A percentile compares a stretch with the other conserved stretches of the same genome.
Evolutionary conservation across 345 rosid genomes (phyloP).

Genomic region (Leavenworthia alabamica): DNA sequence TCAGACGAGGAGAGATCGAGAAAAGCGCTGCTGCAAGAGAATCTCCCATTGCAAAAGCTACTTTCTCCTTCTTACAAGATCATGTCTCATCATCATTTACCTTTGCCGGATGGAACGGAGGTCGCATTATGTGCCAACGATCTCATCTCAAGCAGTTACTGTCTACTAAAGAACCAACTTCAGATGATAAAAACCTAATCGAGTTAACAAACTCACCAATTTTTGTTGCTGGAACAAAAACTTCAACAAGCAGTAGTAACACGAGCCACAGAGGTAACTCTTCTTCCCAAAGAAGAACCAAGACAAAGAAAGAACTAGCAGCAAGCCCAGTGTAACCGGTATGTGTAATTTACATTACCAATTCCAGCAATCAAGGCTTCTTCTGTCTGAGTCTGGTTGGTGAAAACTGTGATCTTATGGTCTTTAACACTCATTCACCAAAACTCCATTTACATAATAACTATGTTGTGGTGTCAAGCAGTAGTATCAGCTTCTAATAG

Average conservation of each 20-base stretch:
- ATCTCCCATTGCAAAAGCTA: conserved; percentile 59
- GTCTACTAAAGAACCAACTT: conserved; percentile 38
- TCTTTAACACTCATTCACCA: background rate
- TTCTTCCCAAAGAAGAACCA: conserved; percentile 33
- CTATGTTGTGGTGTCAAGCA: conserved; percentile 13
- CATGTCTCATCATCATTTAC: conserved; percentile 57
- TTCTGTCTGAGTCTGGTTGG: conserved; percentile 17
- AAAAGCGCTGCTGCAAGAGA: conserved; percentile 49
- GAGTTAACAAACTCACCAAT: conserved; percentile 52
- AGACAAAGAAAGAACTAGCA: conserved; percentile 47
- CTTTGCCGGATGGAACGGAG: conserved; percentile 75
- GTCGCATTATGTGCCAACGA: conserved; percentile 77
- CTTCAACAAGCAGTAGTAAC: conserved; percentile 28
- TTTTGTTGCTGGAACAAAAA: conserved; percentile 35
- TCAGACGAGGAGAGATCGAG: conserved; percentile 74
- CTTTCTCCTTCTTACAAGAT: conserved; percentile 56
- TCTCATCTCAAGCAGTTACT: conserved; percentile 68
- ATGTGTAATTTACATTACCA: background rate
- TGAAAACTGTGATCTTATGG: conserved; percentile 7
- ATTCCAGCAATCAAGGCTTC: conserved; percentile 10
- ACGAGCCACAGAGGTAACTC: conserved; percentile 19
- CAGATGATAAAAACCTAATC: conserved; percentile 40
- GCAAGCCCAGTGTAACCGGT: conserved; percentile 40
- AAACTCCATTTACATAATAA: background rate
- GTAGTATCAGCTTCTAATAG: background rate